Percentiles rank a stretch among this genome's conserved stretches.
Conservation (phyloP, 2,329 filamentous ascomycete genomes). For the Lachnum nothofagi region DNA sequence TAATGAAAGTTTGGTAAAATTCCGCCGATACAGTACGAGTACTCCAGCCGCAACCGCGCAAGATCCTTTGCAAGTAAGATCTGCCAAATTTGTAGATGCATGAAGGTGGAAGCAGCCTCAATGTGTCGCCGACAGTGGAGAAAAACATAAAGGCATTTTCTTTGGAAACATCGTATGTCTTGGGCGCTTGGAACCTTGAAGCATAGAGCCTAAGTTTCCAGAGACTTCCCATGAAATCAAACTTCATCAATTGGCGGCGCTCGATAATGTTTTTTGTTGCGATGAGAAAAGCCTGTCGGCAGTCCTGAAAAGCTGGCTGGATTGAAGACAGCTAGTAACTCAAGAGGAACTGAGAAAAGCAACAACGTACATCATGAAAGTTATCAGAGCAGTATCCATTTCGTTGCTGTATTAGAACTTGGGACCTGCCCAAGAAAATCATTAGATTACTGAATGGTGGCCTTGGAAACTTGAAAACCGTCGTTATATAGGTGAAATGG, state of each 20-base stretch:
- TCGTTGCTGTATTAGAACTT: constrained; percentile 9
- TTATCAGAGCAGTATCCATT: constrained; percentile 56
- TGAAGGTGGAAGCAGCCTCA: not conserved
- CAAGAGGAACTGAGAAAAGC: no score
- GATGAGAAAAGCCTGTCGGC: not conserved
- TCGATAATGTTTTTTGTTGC: not conserved
- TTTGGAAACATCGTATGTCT: not conserved
- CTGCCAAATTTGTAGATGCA: not conserved
- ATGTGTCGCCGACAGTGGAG: not conserved
- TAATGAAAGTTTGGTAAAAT: no score
- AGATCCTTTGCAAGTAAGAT: not conserved
- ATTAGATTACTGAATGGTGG: not conserved
- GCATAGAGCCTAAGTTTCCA: not conserved
- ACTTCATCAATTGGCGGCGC: not conserved
- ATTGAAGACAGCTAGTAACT: constrained; percentile 6
- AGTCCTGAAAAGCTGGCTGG: not conserved
- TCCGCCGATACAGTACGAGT: not conserved
- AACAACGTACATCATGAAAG: constrained; percentile 60
- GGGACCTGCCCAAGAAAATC: constrained; percentile 15
- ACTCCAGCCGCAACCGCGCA: not conserved
- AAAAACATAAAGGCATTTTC: not conserved
- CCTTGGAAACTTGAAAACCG: not conserved
- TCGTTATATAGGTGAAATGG: not conserved
- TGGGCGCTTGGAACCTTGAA: not conserved
- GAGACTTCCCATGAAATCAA: not conserved